Evolutionary conservation across 768 basidiomycete species (phyloP), one percentile per base, ranked within the genome.

Genomic region (Pleurotus tuoliensis): DNA sequence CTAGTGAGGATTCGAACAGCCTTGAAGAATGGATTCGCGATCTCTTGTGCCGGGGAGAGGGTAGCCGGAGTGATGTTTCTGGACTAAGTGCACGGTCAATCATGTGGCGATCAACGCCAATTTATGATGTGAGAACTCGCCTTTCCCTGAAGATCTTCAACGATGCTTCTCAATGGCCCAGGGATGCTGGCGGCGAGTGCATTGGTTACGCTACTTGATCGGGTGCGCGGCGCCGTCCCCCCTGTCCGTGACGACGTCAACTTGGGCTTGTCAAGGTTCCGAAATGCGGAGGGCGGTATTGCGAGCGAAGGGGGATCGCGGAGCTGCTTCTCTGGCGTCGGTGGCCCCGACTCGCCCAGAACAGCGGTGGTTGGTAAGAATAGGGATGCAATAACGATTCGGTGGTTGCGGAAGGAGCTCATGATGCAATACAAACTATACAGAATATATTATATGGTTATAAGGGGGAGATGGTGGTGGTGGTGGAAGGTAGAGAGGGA

Each of bases 351-450:
- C 22, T 85, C 80, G 66, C 81, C 83, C 41, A 84, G 72, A 45
- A 85, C 82, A 43, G 83, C 82, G 38, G 90, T 88, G 58, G 81
- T 82, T 38, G 91, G 91, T 37, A 92, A 83, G 67, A 93, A 92
- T 57, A 92, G 83, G n/a, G 88, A 87, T 13, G 90, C 91, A 68
- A 93, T 85, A 68, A 92, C 75, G 55, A 88, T 78, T 30, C 91
- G 76, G 68, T 89, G 87, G 70, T 83, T 82, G 55, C 86, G 78
- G 65, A 90, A 80, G 38, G 88, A 85, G 66, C 78, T 79, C 89
- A 90, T 90, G 58, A 70, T 65, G 44, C 52, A 56, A 22, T 50
- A 53, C 48, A 57, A 27, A 50, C 20, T 6, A 53, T 53, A 53
- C 37, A 41, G 51, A 53, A 53, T 48, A 50, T 34, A 48, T 50